A percentile compares a stretch with the other conserved stretches of the same genome.
These are phyloP conservation scores for Psidium friedrichsthalianum DNA, from an alignment of 345 rosid species.

Conservation along the genomic window DNA sequence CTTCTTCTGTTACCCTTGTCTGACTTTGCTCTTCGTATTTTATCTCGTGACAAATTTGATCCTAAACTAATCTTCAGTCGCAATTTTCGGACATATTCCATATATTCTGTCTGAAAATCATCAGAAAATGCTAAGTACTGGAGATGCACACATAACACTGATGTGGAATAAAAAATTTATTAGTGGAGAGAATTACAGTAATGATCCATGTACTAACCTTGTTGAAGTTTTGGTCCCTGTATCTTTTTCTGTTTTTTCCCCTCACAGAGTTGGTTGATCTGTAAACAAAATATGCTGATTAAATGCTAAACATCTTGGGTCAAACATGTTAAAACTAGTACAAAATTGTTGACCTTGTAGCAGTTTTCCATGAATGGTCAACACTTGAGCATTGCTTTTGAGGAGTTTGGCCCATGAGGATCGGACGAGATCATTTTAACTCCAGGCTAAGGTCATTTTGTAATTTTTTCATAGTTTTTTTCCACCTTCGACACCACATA, in stretches of 20 bases:
- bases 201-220: neutral
- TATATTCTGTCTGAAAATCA: neutral
- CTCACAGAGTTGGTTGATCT: neutral
- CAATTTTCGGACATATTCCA: neutral
- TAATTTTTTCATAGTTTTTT: neutral
- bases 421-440: neutral
- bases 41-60: neutral
- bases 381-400: neutral
- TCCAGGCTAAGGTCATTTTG: neutral
- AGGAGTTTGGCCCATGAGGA: neutral
- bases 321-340: neutral
- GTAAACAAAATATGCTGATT: neutral
- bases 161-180: neutral
- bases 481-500: neutral
- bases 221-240: neutral
- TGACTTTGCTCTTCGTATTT: neutral
- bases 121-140: neutral
- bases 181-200: neutral
- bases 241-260: neutral
- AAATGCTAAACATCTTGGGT: neutral
- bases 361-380: neutral
- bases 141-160: neutral
- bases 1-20: neutral
- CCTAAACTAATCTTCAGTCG: neutral
- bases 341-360: neutral